Conservation (phyloP, 805 yeast species). For the Candida ulmi region DNA sequence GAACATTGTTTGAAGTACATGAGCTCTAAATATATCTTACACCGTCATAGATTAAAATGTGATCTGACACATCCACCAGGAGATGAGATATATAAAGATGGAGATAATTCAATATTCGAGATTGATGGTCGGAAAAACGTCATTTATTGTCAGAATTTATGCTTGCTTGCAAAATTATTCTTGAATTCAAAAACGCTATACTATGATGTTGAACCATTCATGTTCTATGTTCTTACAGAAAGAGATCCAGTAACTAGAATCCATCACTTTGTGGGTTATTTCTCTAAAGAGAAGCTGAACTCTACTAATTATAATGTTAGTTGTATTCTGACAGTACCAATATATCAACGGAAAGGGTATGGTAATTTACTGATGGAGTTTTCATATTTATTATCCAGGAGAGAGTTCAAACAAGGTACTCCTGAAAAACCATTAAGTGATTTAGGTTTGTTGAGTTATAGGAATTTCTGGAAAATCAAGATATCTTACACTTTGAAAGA, state of each 20-base stretch:
- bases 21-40: constrained; percentile 57
- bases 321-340: constrained; percentile 87
- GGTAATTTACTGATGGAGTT: constrained; percentile 87
- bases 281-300: constrained; percentile 77
- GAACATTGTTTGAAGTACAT: constrained; percentile 80
- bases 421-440: constrained; percentile 95
- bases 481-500: constrained; percentile 39
- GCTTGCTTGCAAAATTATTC: constrained; percentile 84
- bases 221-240: constrained; percentile 81
- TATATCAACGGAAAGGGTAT: constrained; percentile 81
- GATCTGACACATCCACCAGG: constrained; percentile 78
- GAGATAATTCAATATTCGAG: constrained; percentile 71
- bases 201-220: constrained; percentile 93
- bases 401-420: constrained; percentile 78
- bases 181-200: constrained; percentile 87
- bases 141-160: constrained; percentile 81
- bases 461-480: constrained; percentile 78
- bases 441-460: constrained; percentile 77
- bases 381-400: constrained; percentile 71
- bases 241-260: constrained; percentile 37
- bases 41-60: constrained; percentile 76
- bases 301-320: constrained; percentile 77
- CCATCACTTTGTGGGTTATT: constrained; percentile 88
- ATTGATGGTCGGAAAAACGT: constrained; percentile 85
- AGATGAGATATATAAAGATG: constrained; percentile 79